Base-by-base conservation (phyloP, 169 alveolate genomes). In the Sarcocystis neurona region DNA sequence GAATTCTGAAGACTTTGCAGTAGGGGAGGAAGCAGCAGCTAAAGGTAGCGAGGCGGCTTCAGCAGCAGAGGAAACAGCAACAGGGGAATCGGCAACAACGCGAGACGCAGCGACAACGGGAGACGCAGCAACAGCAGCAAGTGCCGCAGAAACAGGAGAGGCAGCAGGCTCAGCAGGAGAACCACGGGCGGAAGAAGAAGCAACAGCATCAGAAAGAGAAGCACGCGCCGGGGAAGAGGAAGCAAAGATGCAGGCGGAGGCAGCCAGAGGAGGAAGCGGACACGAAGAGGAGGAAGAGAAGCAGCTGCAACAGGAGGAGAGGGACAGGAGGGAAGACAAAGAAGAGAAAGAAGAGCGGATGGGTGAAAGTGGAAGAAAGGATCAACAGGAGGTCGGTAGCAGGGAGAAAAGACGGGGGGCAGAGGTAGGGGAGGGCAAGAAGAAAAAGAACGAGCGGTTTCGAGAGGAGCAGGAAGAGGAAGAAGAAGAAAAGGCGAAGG, bases 261-360 rank as follows among this genome's bases (percentile, higher is more conserved):
- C n/a, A n/a, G n/a, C n/a, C n/a, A n/a, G n/a, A n/a, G n/a, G 30
- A 8, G 75, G 30, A 18, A 27, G 27, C 66, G 63, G n/a, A 27
- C 46, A 43, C 58, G 44, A 41, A 23, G 82, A 39, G 60, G 82
- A 74, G 30, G 34, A 4, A 3, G 37, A 41, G 34, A 39, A 34
- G 72, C 60, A 53, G 79, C 47, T 27, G 58, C 41, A 37, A 63
- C 46, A 56, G 88, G 48, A 53, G 47, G 68, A 53, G 44, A 34
- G 18, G 37, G 68, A 37, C 37, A 12, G 2, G 72, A 37, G 32
- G 74, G 32, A 48, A n/a, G 72, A 47, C 50, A 72, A 78, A 23
- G n/a, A n/a, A 5, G 50, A 48, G 86, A 30, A 23, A 4, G 72
- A 48, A 39, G 30, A 4, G 10, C 10, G 41, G 12, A n/a, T 4